Percentiles rank a stretch among this genome's conserved stretches.
phyloP scores from a whole-genome alignment of 2,329 filamentous ascomycete species.

The Ascochyta lentis region DNA sequence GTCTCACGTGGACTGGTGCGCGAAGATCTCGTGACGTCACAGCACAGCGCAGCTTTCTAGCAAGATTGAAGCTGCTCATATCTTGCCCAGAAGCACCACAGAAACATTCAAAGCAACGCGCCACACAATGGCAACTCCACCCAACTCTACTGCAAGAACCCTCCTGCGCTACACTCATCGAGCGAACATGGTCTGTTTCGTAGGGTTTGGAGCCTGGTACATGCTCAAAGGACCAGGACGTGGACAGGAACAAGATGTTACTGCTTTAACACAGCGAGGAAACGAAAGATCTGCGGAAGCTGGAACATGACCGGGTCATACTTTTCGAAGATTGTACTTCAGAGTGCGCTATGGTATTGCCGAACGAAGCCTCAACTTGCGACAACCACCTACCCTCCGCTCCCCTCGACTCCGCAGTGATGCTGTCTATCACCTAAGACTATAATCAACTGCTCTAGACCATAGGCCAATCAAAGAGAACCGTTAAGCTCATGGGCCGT shows the following conservation, averaged over 20 bases:
- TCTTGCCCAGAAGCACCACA: too few species aligned
- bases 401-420: too few species aligned
- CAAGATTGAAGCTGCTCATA: not conserved
- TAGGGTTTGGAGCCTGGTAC: slow-evolving; percentile 25
- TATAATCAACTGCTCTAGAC: too few species aligned
- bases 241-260: slow-evolving; percentile 4
- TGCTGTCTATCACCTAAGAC: too few species aligned
- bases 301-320: too few species aligned
- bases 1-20: not conserved
- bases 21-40: not conserved
- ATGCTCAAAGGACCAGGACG: slow-evolving; percentile 13
- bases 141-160: slow-evolving; percentile 9
- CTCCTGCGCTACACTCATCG: slow-evolving; percentile 25
- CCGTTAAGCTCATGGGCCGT: not conserved
- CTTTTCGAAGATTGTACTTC: not conserved
- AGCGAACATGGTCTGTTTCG: slow-evolving; percentile 26
- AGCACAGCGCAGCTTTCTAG: not conserved
- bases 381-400: too few species aligned
- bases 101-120: not conserved
- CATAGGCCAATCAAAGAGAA: not conserved
- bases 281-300: not conserved
- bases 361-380: not conserved
- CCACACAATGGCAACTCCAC: slow-evolving; percentile 8
- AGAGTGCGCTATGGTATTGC: not conserved
- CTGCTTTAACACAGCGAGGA: not conserved